Evolutionary conservation across 768 basidiomycete species (phyloP).

Genomic region (Calocera viscosa): DNA sequence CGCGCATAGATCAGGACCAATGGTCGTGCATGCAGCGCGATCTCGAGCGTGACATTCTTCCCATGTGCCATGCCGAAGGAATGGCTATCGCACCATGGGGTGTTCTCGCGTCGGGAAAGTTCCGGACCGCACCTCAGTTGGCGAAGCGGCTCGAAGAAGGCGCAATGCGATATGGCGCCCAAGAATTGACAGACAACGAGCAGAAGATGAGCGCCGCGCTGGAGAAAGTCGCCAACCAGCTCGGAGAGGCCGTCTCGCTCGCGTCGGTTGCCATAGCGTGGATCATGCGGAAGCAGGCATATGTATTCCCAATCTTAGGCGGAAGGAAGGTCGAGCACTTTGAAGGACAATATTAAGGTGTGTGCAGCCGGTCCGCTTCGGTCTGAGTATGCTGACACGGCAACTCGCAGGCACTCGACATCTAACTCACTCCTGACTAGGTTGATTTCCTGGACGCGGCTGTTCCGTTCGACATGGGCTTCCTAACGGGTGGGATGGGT

Average conservation of each 20-base stretch:
- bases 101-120: conserved; percentile 32
- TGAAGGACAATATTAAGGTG: conserved; percentile 20
- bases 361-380: not conserved
- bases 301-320: conserved; percentile 21
- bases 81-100: conserved; percentile 36
- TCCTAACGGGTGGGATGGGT: conserved; percentile 26
- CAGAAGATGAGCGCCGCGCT: conserved; percentile 27
- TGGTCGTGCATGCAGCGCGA: conserved; percentile 28
- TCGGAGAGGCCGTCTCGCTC: conserved; percentile 20
- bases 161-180: not conserved
- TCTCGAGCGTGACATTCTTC: conserved; percentile 35
- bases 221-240: conserved; percentile 32
- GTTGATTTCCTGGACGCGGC: conserved; percentile 35
- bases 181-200: conserved; percentile 28
- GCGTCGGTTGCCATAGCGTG: conserved; percentile 20
- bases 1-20: conserved; percentile 25
- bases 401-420: conserved; percentile 32
- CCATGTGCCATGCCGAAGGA: conserved; percentile 29
- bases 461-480: conserved; percentile 37
- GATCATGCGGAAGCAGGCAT: conserved; percentile 24
- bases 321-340: conserved; percentile 21
- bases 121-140: conserved; percentile 30
- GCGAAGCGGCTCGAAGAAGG: not conserved
- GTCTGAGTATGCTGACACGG: not conserved
- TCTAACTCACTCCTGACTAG: conserved; percentile 36